Evolutionary conservation across 2,329 filamentous ascomycete genomes (phyloP).

Genomic region (Phyllosticta ampelicida): DNA sequence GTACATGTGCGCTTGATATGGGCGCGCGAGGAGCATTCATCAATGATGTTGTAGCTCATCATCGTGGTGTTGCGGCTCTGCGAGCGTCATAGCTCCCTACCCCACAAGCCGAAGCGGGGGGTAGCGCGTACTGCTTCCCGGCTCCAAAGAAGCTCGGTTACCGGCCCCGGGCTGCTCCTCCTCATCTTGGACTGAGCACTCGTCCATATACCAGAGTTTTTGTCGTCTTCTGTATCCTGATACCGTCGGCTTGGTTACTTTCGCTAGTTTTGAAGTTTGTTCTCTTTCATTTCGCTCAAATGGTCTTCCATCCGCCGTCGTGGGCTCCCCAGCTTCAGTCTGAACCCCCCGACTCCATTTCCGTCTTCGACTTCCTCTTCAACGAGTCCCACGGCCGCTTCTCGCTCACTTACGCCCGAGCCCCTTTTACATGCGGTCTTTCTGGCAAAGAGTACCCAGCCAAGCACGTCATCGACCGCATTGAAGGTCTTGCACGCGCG

Average conservation of each 20-base stretch:
- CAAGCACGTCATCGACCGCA: slow-evolving; percentile 52
- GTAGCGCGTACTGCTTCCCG: background rate
- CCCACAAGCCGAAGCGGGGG: background rate
- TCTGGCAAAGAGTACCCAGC: slow-evolving; percentile 57
- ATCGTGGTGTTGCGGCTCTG: background rate
- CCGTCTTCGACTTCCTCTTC: slow-evolving; percentile 67
- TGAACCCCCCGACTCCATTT: slow-evolving; percentile 61
- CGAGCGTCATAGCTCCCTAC: background rate
- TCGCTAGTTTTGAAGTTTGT: background rate
- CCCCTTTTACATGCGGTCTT: slow-evolving; percentile 68
- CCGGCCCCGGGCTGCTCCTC: background rate
- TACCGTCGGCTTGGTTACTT: background rate
- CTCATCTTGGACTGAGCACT: background rate
- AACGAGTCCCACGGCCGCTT: slow-evolving; percentile 59
- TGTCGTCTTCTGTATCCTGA: background rate
- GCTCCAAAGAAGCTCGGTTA: background rate
- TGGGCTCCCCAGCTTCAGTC: slow-evolving; percentile 52
- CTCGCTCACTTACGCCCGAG: slow-evolving; percentile 50
- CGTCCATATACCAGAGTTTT: background rate
- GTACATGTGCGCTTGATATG: background rate
- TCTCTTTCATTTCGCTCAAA: slow-evolving; percentile 14
- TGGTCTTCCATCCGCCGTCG: slow-evolving; percentile 49
- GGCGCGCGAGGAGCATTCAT: background rate
- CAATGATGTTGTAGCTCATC: background rate
- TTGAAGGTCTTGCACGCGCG: slow-evolving; percentile 56